Evolutionary conservation across 2,329 filamentous ascomycete species (phyloP).

Genomic region (Cercospora sojina): DNA sequence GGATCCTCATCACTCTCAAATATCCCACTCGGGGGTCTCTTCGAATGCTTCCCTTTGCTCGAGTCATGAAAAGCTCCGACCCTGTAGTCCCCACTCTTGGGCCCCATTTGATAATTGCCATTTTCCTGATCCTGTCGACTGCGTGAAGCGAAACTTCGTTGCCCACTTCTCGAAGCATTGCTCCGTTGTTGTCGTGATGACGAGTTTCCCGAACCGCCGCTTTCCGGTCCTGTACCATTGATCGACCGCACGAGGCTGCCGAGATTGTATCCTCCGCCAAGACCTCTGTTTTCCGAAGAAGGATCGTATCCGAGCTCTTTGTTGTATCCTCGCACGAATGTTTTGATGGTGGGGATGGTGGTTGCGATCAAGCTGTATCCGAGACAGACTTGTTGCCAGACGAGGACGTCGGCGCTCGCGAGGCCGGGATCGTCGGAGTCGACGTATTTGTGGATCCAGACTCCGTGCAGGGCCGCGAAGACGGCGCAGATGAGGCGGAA

Average conservation of each 20-base stretch:
- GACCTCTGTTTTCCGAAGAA: conserved; percentile 20
- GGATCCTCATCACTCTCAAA: conserved; percentile 27
- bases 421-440: conserved; percentile 26
- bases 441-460: conserved; percentile 25
- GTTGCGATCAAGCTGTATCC: conserved; percentile 35
- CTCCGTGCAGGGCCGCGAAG: conserved; percentile 23
- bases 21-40: conserved; percentile 21
- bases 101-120: conserved; percentile 17
- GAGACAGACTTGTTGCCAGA: conserved; percentile 35
- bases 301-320: conserved; percentile 29
- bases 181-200: conserved; percentile 12
- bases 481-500: conserved; percentile 31
- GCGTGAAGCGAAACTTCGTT: conserved; percentile 4
- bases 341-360: conserved; percentile 34
- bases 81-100: conserved; percentile 21
- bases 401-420: conserved; percentile 28
- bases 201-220: neutral
- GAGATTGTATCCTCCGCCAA: conserved; percentile 27
- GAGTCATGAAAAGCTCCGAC: conserved; percentile 25
- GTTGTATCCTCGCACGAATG: conserved; percentile 34
- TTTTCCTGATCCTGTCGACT: conserved; percentile 14
- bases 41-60: conserved; percentile 11
- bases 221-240: conserved; percentile 10
- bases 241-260: conserved; percentile 19
- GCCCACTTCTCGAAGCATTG: conserved; percentile 8